Evolutionary conservation across 139 green algal genomes (phyloP), one percentile per base, ranked within the genome.

Genomic region (Chlorella ohadii): DNA sequence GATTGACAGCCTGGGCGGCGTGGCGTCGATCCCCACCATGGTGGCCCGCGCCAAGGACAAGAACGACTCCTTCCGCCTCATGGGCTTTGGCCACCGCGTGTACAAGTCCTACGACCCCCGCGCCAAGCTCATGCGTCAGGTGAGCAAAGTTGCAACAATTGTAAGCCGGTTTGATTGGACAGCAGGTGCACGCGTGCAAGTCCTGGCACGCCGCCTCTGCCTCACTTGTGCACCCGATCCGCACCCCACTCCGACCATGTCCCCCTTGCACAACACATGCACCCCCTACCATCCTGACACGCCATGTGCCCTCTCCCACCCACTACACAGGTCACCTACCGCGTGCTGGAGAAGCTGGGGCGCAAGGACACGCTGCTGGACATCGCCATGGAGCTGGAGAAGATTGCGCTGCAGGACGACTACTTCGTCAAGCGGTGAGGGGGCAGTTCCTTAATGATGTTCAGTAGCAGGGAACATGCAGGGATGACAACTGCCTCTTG

Each of bases 41-140:
- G 75, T 95, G 36, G 79, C n/a, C 22, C 67, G 86, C 13, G 91
- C 87, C 23, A 95, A 95, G 87, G 85, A 93, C 88, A 93, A 91
- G 81, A 79, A 67, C 64, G 90, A 94, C 86, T 78, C 87, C 33
- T 93, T 94, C 87, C 84, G 93, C 63, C 86, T 96, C 36, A 95
- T 96, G 92, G 93, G 93, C 68, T 96, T 96, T 79, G 93, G 93
- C 28, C 93, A 96, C 81, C 74, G 93, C 5, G 86, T 95, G 3
- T 95, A 95, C 87, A 95, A 95, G 61, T 93, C 72, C 38, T 94
- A 87, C 85, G 92, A 96, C 83, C 92, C 92, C 1, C 88, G 92
- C 51, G 88, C 92, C 47, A 91, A 90, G 72, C 79, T 96, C 57
- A 94, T 96, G 88, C 71, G 82, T 23, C 51, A 87, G 23, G 65